These are phyloP conservation scores for Phytophthora pseudosyringae DNA, from an alignment of 352 stramenopile genomes.

Conservation along the genomic window DNA sequence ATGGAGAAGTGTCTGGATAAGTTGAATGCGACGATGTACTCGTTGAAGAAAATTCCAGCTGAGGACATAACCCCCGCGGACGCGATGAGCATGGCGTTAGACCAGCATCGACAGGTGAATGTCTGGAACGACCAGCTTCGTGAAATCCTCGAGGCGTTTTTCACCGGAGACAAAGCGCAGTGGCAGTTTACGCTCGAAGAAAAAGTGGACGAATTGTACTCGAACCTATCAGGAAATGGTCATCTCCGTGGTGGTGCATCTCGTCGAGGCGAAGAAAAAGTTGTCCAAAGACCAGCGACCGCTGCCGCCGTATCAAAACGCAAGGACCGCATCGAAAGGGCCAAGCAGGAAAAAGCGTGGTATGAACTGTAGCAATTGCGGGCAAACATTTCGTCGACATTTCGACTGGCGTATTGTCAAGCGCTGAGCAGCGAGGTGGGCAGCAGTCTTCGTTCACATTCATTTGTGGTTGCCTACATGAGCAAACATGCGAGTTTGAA, in stretches of 20 bases:
- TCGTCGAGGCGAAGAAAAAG: slow-evolving; percentile 7
- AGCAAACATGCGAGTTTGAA: slow-evolving; percentile 14
- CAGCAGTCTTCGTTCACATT: background rate
- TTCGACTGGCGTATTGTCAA: background rate
- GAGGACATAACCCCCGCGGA: slow-evolving; percentile 6
- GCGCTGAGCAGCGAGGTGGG: too few species aligned
- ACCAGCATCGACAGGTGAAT: slow-evolving; percentile 16
- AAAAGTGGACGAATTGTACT: slow-evolving; percentile 23
- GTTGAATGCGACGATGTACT: slow-evolving; percentile 14
- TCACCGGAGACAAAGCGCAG: slow-evolving; percentile 20
- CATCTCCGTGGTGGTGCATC: background rate
- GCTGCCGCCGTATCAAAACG: slow-evolving; percentile 29
- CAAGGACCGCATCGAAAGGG: slow-evolving; percentile 36
- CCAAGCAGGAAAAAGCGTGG: slow-evolving; percentile 35
- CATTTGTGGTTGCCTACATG: slow-evolving; percentile 20
- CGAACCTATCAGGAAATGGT: slow-evolving; percentile 7
- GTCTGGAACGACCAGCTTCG: slow-evolving; percentile 30
- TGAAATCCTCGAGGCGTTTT: slow-evolving; percentile 33
- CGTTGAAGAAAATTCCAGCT: slow-evolving; percentile 6
- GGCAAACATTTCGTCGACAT: too few species aligned
- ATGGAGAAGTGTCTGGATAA: slow-evolving; percentile 27
- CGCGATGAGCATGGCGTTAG: slow-evolving; percentile 13
- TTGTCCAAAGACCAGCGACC: slow-evolving; percentile 18
- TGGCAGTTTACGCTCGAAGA: slow-evolving; percentile 26
- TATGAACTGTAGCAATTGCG: slow-evolving; percentile 23